phyloP scores from a whole-genome alignment of 139 green algal species.

The Pleodorina starrii region DNA sequence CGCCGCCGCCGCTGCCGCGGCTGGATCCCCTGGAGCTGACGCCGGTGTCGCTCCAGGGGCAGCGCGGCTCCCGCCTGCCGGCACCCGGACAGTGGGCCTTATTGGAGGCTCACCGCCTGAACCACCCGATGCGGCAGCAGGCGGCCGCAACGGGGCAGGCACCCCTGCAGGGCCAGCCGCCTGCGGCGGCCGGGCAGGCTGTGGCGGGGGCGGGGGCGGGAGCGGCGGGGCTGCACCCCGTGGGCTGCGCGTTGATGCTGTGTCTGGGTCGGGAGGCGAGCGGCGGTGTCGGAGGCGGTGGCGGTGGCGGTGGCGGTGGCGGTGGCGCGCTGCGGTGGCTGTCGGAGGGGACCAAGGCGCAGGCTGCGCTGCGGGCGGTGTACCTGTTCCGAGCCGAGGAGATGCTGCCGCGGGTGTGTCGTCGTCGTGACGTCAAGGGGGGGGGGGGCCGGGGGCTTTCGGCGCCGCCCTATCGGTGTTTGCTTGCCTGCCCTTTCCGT shows the following conservation, averaged over 20 bases:
- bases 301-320: neutral
- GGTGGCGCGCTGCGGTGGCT: conserved; percentile 32
- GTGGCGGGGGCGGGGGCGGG: neutral
- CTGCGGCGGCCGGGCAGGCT: neutral
- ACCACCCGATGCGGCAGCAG: neutral
- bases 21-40: neutral
- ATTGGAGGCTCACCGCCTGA: conserved; percentile 46
- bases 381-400: conserved; percentile 54
- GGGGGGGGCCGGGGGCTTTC: too few relatives aligned
- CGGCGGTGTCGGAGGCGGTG: neutral
- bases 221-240: conserved; percentile 38
- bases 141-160: neutral
- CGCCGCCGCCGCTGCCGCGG: conserved; percentile 22
- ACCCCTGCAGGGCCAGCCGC: neutral
- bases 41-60: neutral
- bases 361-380: conserved; percentile 47
- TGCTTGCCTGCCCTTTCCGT: too few relatives aligned
- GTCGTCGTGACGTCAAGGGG: too few relatives aligned
- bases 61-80: conserved; percentile 45
- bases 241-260: conserved; percentile 59
- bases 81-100: conserved; percentile 41
- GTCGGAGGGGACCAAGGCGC: conserved; percentile 18
- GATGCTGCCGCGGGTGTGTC: conserved; percentile 38
- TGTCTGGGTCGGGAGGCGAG: conserved; percentile 51
- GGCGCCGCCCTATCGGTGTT: too few relatives aligned